These are phyloP conservation scores for Lactarius tabidus DNA, from an alignment of 768 basidiomycete genomes.

Conservation along the genomic window DNA sequence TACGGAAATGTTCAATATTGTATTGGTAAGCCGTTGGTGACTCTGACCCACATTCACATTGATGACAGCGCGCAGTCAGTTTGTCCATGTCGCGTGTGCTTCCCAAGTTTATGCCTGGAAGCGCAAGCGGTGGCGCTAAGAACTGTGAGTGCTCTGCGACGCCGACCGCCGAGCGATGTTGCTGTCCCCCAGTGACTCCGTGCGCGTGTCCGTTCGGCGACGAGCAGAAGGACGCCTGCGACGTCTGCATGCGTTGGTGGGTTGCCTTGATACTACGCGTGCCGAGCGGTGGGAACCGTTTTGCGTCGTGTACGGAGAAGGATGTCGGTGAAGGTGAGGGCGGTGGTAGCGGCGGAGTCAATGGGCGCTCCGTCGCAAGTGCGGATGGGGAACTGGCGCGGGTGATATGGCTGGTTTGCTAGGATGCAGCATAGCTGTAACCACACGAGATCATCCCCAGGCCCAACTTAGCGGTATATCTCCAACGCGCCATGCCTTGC, in stretches of 20 bases:
- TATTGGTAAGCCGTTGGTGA: no score
- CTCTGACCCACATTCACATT: not conserved
- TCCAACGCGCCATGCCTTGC: not conserved
- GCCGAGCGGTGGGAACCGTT: constrained; percentile 8
- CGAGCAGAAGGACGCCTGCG: not conserved
- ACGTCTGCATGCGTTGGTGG: not conserved
- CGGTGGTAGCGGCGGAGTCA: not conserved
- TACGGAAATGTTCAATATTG: no score
- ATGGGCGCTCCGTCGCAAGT: no score
- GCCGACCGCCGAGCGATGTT: not conserved
- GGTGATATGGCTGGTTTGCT: constrained; percentile 8
- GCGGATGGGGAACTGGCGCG: not conserved
- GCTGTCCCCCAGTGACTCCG: constrained; percentile 7
- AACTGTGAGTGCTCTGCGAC: constrained; percentile 12
- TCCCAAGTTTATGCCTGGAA: no score
- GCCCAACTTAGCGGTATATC: constrained; percentile 11
- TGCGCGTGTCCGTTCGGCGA: not conserved
- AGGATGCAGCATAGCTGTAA: constrained; percentile 17
- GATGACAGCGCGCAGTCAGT: not conserved
- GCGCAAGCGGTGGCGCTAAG: no score
- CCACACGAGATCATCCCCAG: constrained; percentile 12
- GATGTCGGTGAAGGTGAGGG: not conserved
- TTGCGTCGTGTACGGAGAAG: not conserved
- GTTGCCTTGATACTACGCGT: not conserved
- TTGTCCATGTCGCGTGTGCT: not conserved